Evolutionary conservation across 768 basidiomycete genomes (phyloP), one percentile per base, ranked within the genome.

Genomic region (Lentinula aciculospora): DNA sequence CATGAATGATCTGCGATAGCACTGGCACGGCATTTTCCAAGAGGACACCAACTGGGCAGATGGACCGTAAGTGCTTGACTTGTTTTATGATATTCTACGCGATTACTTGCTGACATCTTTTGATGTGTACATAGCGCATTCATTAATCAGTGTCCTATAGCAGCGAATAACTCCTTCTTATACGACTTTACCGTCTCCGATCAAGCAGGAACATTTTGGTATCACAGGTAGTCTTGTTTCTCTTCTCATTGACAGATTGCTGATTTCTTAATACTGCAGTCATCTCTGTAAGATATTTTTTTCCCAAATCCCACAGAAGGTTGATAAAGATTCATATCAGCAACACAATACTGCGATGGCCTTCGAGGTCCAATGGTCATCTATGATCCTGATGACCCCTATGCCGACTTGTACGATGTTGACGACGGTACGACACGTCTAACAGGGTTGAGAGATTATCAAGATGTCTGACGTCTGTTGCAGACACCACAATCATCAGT

Each of bases 181-280:
- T 78, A 80, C 59, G 67, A 71, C 34, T 79, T 80, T 65, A 66
- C 65, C n/a, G 65, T 65, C 44, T 53, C 63, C 15, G 64, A 68
- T 28, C 75, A 78, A 57, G 67, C 75, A 2, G 80, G 79, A 5
- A 80, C 77, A 0, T 81, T 69, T 57, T 81, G 79, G 79, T 71
- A 68, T 39, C 71, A 69, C n/a, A 42, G 40, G 40, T 42, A 42
- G 37, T 13, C 13, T n/a, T 1, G 37, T 13, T n/a, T 6, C 13
- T n/a, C 0, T 39, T 3, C 37, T 39, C 17, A 8, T 1, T 23
- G 7, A 12, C 21, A 8, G 19, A 42, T 42, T 12, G 4, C 40
- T 42, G n/a, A 42, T 9, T 0, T 37, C n/a, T 31, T 31, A 40
- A 17, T 59, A 32, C 32, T 19, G 17, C 23, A 39, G 23, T 15